These are phyloP conservation scores for Aspergillus intermedius DNA, from an alignment of 2,329 filamentous ascomycete species.

Conservation along the genomic window DNA sequence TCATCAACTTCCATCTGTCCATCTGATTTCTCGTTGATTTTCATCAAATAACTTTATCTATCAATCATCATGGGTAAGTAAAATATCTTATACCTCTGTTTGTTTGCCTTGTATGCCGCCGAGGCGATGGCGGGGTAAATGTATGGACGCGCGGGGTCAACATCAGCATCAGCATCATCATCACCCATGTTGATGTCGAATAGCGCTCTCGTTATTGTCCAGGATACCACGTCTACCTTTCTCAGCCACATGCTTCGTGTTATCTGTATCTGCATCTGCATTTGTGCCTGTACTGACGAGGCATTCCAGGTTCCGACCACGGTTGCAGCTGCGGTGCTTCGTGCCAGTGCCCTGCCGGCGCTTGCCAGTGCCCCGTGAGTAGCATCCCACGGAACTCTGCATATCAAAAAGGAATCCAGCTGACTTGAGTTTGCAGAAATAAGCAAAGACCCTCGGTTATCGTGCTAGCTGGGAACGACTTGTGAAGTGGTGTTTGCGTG, in stretches of 20 bases:
- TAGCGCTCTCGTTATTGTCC: no score
- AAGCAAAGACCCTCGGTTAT: no score
- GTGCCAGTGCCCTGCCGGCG: conserved; percentile 37
- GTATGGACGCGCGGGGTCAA: no score
- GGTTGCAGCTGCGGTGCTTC: conserved; percentile 36
- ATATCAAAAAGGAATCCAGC: not conserved
- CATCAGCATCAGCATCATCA: no score
- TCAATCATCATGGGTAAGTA: conserved; percentile 21
- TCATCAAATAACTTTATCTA: not conserved
- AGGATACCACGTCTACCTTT: no score
- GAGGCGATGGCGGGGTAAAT: conserved; percentile 11
- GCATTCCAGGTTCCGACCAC: conserved; percentile 26
- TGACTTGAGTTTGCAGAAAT: not conserved
- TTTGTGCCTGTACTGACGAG: no score
- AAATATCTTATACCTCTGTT: not conserved
- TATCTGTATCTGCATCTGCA: no score
- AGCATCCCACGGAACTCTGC: not conserved
- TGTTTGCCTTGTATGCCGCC: not conserved
- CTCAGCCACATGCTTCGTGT: no score
- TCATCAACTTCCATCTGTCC: conserved; percentile 2
- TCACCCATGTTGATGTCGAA: no score
- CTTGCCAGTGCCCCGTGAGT: conserved; percentile 35
- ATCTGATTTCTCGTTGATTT: no score
- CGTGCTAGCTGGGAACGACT: no score
- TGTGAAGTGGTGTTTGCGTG: no score